phyloP scores from a whole-genome alignment of 1,284 basidiomycete genomes.

The Neonothopanus nambi region DNA sequence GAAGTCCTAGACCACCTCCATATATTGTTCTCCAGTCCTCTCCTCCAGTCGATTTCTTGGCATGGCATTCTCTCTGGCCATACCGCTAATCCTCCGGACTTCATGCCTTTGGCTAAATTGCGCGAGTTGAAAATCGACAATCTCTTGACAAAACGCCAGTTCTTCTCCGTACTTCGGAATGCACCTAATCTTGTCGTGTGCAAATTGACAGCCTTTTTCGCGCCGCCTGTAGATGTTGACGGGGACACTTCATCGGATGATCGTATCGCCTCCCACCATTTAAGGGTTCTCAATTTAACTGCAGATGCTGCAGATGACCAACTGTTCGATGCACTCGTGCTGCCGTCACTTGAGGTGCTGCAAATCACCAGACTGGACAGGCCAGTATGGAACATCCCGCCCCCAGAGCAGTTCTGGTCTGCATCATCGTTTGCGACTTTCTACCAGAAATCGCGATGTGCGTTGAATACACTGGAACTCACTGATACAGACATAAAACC shows the following conservation, averaged over 20 bases:
- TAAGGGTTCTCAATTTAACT: conserved; percentile 2
- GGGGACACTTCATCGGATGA: not conserved
- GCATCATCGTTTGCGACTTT: conserved; percentile 23
- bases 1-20: conserved; percentile 20
- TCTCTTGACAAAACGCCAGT: conserved; percentile 17
- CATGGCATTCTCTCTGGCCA: conserved; percentile 20
- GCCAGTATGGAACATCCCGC: not conserved
- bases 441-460: conserved; percentile 25
- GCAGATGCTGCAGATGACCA: not conserved
- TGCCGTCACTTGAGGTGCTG: conserved; percentile 7
- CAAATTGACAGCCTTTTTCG: conserved; percentile 18
- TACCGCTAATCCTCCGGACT: conserved; percentile 19
- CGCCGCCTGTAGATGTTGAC: not conserved
- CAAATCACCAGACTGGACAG: not conserved
- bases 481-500: conserved; percentile 25
- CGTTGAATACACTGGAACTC: conserved; percentile 23
- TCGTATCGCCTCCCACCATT: not conserved
- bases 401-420: conserved; percentile 22
- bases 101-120: conserved; percentile 15
- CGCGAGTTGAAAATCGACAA: conserved; percentile 20
- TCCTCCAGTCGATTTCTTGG: conserved; percentile 27
- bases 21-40: conserved; percentile 25
- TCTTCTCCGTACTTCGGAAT: conserved; percentile 19
- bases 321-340: conserved; percentile 5
- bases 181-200: conserved; percentile 15